A percentile compares a stretch with the other conserved stretches of the same genome.
phyloP scores from a whole-genome alignment of 2,329 filamentous ascomycete species.

The Diplocarpon mali region DNA sequence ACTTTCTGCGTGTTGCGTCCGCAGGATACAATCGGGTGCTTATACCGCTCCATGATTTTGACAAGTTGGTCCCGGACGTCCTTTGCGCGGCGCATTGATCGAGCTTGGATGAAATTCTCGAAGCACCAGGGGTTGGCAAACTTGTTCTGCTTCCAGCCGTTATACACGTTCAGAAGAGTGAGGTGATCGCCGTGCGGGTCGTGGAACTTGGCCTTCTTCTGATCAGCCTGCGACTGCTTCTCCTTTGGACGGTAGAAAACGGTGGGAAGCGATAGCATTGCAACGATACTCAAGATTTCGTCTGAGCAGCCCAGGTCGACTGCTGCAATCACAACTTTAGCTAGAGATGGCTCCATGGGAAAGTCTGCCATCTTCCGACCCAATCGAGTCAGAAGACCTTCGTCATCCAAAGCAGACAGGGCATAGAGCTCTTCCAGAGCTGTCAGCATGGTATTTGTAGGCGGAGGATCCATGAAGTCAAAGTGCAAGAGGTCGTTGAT shows the following conservation, averaged over 20 bases:
- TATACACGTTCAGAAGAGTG: slow-evolving; percentile 92
- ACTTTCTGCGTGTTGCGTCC: slow-evolving; percentile 81
- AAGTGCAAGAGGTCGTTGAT: slow-evolving; percentile 97
- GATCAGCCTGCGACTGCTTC: slow-evolving; percentile 90
- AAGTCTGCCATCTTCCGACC: slow-evolving; percentile 98
- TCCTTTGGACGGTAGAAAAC: slow-evolving; percentile 96
- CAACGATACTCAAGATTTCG: slow-evolving; percentile 87
- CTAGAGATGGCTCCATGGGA: slow-evolving; percentile 88
- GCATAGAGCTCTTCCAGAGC: slow-evolving; percentile 93
- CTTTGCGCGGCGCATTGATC: slow-evolving; percentile 77
- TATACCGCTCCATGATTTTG: slow-evolving; percentile 88
- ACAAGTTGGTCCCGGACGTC: slow-evolving; percentile 88
- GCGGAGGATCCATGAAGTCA: slow-evolving; percentile 97
- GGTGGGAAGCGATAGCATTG: slow-evolving; percentile 78
- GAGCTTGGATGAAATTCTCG: slow-evolving; percentile 94
- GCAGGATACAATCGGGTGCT: slow-evolving; percentile 71
- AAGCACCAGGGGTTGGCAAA: slow-evolving; percentile 88
- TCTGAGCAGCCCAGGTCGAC: slow-evolving; percentile 85
- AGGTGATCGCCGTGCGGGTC: slow-evolving; percentile 91
- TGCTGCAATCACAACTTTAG: slow-evolving; percentile 80
- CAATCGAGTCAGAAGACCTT: slow-evolving; percentile 82
- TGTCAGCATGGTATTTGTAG: slow-evolving; percentile 94
- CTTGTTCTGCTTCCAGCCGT: slow-evolving; percentile 81
- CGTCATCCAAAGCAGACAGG: slow-evolving; percentile 82
- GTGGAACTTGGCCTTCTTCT: slow-evolving; percentile 97